Base-by-base conservation (phyloP, 257 asterid species). In the Solanum acaule region DNA sequence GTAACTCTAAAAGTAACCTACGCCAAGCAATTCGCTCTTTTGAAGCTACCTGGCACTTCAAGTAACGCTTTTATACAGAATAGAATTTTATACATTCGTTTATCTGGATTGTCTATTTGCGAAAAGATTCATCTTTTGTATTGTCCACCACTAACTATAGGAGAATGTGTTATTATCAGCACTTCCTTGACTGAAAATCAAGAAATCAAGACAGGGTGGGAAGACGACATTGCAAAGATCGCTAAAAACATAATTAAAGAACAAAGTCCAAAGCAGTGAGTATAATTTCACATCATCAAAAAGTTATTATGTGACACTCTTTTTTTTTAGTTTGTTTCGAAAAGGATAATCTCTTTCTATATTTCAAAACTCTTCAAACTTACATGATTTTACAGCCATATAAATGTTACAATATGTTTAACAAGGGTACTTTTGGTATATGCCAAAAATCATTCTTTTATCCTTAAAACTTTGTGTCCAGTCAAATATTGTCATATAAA, bases 191-290 rank as follows among this genome's bases (percentile, higher is more conserved):
- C 83, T 76, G 98, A 94, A 88, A 94, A 91, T 90, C 94, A 90
- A 88, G 94, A 90, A 88, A 94, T 95, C 90, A 92, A 92, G 93
- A 93, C 93, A 5, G 98, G 98, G 29, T 96, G 98, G 98, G 98
- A 96, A 93, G 95, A 95, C 75, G 94, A 94, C 89, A 94, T 96
- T 61, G 96, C 95, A 15, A 88, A 91, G 46, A 93, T 95, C 78
- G 98, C 98, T 25, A 93, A 73, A 87, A 93, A 90, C 59, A 94
- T 96, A 84, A 91, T 96, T 83, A 92, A 93, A 86, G 96, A 96
- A 89, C 98, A 96, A 91, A 96, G 96, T 92, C 98, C 98, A 87
- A 93, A 83, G 91, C 98, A 94, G 98, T 96, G 89, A 93, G 98
- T 90, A 59, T 52, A 85, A 49, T 56, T 83, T 87, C 44, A 34